These are phyloP conservation scores for Kwoniella dendrophila DNA, from an alignment of 768 basidiomycete genomes.

Conservation along the genomic window DNA sequence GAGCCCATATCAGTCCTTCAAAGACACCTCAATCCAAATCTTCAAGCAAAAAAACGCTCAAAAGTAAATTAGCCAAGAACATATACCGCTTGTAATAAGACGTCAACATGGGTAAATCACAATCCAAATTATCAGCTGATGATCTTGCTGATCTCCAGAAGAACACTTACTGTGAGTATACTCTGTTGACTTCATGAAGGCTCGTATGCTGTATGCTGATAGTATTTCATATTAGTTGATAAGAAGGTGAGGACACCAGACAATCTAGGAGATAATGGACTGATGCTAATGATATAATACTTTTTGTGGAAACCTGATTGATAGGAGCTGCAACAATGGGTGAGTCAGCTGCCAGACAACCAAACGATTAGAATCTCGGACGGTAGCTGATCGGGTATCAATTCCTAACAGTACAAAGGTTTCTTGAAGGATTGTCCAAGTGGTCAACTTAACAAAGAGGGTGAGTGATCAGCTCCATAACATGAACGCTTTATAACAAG, in stretches of 20 bases:
- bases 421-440: constrained; percentile 98
- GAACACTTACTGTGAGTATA: constrained; percentile 89
- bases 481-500: neutral
- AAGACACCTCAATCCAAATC: too few relatives aligned
- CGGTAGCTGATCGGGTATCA: constrained; percentile 26
- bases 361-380: neutral
- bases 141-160: constrained; percentile 94
- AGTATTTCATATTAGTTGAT: constrained; percentile 42
- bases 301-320: too few relatives aligned
- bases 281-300: neutral
- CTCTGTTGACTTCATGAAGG: neutral
- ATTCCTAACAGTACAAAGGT: constrained; percentile 82
- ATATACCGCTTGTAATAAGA: too few relatives aligned
- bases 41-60: too few relatives aligned
- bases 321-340: constrained; percentile 56
- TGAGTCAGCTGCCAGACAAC: constrained; percentile 14
- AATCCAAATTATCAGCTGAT: constrained; percentile 90
- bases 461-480: constrained; percentile 21
- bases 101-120: constrained; percentile 99
- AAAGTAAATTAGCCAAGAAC: too few relatives aligned
- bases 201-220: constrained; percentile 2
- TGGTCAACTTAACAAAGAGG: constrained; percentile 87
- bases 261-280: neutral
- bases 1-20: too few relatives aligned
- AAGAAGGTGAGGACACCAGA: constrained; percentile 47